phyloP scores from a whole-genome alignment of 208 protist species.

The Trypanosoma cruzi region DNA sequence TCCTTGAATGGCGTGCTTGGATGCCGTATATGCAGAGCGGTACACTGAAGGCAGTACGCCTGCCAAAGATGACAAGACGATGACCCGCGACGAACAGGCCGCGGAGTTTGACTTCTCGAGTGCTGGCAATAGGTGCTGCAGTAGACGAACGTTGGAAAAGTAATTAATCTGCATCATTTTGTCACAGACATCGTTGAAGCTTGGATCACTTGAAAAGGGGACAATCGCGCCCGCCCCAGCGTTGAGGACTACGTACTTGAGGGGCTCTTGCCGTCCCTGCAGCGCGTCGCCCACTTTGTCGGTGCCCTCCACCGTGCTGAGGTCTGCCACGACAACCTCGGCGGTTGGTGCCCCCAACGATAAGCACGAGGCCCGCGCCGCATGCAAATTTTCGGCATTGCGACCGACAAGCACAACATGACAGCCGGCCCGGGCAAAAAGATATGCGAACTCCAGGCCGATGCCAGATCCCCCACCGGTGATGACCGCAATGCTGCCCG shows the following conservation, averaged over 20 bases:
- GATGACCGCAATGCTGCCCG: conserved; percentile 67
- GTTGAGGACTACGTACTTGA: conserved; percentile 84
- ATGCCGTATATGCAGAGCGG: conserved; percentile 78
- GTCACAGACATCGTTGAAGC: conserved; percentile 56
- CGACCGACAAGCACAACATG: conserved; percentile 78
- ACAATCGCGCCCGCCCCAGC: conserved; percentile 79
- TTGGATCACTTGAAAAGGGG: conserved; percentile 52
- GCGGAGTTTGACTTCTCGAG: conserved; percentile 41
- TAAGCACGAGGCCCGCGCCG: conserved; percentile 39
- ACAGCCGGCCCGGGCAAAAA: conserved; percentile 54
- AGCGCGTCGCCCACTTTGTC: conserved; percentile 31
- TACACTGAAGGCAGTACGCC: conserved; percentile 78
- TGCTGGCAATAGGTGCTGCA: conserved; percentile 66
- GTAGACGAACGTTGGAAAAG: conserved; percentile 78
- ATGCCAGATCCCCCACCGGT: conserved; percentile 77
- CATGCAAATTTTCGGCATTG: conserved; percentile 40
- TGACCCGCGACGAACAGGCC: conserved; percentile 49
- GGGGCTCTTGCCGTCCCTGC: conserved; percentile 2
- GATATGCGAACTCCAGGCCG: conserved; percentile 65
- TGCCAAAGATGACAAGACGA: conserved; percentile 81
- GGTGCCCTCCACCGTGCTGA: conserved; percentile 48
- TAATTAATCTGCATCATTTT: conserved; percentile 90
- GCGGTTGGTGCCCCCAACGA: conserved; percentile 46
- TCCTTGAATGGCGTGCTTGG: conserved; percentile 88
- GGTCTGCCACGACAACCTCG: conserved; percentile 66